Base-by-base conservation (phyloP, 225 moss, liverwort and hornwort genomes). In the Rhytidiadelphus loreus region DNA sequence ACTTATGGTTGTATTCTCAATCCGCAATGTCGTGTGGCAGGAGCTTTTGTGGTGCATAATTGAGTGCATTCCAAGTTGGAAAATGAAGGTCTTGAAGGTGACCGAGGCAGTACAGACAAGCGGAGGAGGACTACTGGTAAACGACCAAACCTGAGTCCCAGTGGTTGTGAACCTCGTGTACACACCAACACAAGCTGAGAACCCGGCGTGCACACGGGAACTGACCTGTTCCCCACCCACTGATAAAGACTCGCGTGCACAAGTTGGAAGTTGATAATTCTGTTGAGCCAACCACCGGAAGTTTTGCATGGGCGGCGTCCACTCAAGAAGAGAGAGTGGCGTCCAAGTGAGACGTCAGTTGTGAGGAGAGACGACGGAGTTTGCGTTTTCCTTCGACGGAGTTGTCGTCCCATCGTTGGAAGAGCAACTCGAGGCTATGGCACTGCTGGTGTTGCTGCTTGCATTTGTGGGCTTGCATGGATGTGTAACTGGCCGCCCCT, bases 301-400 rank as follows among this genome's bases (percentile, higher is more conserved):
- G 85, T 87, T 83, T 73, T 90, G 85, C 91, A 63, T 44, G 88
- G 69, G 86, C 90, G 84, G 90, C 90, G 92, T 90, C 88, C 92
- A 62, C 85, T 30, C 82, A 87, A 87, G 85, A 85, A 82, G 79
- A 71, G 85, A 78, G 39, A 83, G 41, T 69, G 72, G 73, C 83
- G 90, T 81, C 79, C 89, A 64, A 79, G 86, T 23, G 86, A 91
- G 89, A 92, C 92, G 88, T 86, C 90, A 86, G 88, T 92, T 92
- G 86, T 68, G 86, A 55, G 60, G 77, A 85, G 87, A 78, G 89
- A 82, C 92, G 90, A 92, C 92, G 88, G 85, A 87, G 89, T 90
- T 87, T 29, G 52, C 21, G 72, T 46, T 72, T 83, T 84, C 43
- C 87, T 77, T 88, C 50, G 88, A 90, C 92, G 92, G 72, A 92